A percentile compares a stretch with the other conserved stretches of the same genome.
phyloP scores from a whole-genome alignment of 2,329 filamentous ascomycete species.

The Aspergillus novoparasiticus region DNA sequence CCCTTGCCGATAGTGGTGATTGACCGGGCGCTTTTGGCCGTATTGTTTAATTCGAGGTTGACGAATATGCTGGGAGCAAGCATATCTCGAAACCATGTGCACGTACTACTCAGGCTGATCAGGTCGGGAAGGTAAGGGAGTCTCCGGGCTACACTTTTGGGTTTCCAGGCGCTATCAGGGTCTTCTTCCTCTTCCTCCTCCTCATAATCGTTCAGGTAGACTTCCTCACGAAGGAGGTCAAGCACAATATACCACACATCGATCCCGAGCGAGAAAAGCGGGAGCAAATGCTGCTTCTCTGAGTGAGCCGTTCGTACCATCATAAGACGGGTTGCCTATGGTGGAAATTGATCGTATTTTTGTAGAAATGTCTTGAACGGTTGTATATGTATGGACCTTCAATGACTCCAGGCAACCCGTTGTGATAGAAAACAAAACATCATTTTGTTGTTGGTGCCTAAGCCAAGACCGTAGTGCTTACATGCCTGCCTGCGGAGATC shows the following conservation, averaged over 20 bases:
- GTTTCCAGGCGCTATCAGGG: not conserved
- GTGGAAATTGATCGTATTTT: not conserved
- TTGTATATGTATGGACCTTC: not conserved
- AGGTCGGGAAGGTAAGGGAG: not conserved
- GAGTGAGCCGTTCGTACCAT: not conserved
- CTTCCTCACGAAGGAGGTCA: not conserved
- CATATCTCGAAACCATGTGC: not conserved
- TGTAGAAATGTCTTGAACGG: fast-evolving
- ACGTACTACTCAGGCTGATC: not conserved
- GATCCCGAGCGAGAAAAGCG: not conserved
- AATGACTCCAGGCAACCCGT: not conserved
- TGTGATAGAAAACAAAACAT: not conserved
- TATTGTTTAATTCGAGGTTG: not conserved
- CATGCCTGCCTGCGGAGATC: fast-evolving
- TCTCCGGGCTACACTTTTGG: not conserved
- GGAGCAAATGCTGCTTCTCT: not conserved
- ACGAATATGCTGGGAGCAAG: not conserved
- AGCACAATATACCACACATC: constrained; percentile 3
- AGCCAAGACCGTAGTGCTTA: not conserved
- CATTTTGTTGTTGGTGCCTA: not conserved
- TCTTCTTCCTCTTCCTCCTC: not conserved
- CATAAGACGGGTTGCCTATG: not conserved
- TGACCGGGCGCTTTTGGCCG: not conserved
- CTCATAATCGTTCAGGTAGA: not conserved
- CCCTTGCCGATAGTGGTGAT: not conserved